phyloP scores from a whole-genome alignment of 192 early-diverging fungal genomes.

The Paraglomus brasilianum region DNA sequence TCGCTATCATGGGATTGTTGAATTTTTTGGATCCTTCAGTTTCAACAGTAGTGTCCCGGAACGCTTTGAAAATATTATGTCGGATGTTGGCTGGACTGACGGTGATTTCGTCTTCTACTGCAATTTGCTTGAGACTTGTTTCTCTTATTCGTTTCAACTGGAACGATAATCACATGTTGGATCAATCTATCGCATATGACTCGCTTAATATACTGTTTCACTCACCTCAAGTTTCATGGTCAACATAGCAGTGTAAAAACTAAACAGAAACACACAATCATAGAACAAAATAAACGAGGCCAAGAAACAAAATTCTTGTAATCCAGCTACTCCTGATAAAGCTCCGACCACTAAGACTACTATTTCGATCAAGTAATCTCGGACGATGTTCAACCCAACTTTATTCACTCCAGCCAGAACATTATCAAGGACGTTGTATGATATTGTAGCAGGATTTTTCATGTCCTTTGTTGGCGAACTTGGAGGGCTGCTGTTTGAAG shows the following conservation, averaged over 20 bases:
- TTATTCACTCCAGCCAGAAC: slow-evolving; percentile 65
- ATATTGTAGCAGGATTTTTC: slow-evolving; percentile 33
- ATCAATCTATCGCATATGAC: neutral
- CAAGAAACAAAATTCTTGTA: slow-evolving; percentile 81
- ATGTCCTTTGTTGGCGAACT: slow-evolving; percentile 40
- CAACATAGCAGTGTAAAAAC: slow-evolving; percentile 82
- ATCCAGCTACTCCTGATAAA: slow-evolving; percentile 67
- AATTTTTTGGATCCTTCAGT: slow-evolving; percentile 37
- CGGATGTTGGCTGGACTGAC: slow-evolving; percentile 57
- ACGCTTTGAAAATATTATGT: slow-evolving; percentile 59
- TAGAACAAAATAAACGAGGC: slow-evolving; percentile 79
- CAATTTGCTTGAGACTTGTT: slow-evolving; percentile 5
- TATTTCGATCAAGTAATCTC: slow-evolving; percentile 84
- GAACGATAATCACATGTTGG: slow-evolving; percentile 12
- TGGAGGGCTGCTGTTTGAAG: slow-evolving; percentile 31
- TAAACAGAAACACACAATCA: slow-evolving; percentile 81
- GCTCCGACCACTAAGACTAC: slow-evolving; percentile 74
- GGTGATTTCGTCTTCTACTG: slow-evolving; percentile 23
- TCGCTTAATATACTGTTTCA: slow-evolving; percentile 8
- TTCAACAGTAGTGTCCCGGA: slow-evolving; percentile 49
- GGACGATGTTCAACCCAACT: slow-evolving; percentile 60
- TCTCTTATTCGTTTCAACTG: slow-evolving; percentile 50
- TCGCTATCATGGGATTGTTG: slow-evolving; percentile 54
- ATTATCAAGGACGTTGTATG: slow-evolving; percentile 57
- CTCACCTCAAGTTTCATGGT: slow-evolving; percentile 84